Conservation (phyloP, 2,329 filamentous ascomycete genomes). For the Cryphonectria naterciae region DNA sequence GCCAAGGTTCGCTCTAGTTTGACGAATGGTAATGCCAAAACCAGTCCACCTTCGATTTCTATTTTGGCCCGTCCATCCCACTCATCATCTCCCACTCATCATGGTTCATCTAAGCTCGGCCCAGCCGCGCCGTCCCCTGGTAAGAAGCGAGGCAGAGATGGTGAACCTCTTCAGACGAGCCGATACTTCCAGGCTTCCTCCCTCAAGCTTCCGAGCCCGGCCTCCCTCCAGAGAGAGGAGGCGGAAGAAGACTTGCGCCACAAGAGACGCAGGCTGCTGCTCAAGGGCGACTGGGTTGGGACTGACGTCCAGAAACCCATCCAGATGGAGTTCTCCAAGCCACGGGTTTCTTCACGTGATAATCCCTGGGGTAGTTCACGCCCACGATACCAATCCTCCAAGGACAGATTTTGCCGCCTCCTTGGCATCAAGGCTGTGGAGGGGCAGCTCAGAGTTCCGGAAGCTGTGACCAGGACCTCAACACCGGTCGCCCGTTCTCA, state of each 20-base stretch:
- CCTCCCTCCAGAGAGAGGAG: background rate
- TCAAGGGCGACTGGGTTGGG: constrained; percentile 42
- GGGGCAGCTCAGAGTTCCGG: constrained; percentile 5
- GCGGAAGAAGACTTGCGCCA: constrained; percentile 29
- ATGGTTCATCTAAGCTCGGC: constrained; percentile 16
- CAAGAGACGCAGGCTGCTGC: constrained; percentile 38
- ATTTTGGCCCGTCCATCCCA: constrained; percentile 30
- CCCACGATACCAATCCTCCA: constrained; percentile 25
- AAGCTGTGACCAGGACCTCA: background rate
- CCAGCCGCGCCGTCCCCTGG: constrained; percentile 5
- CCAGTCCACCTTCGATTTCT: constrained; percentile 40
- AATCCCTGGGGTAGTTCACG: constrained; percentile 34
- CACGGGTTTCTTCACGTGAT: constrained; percentile 30
- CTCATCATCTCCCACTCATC: constrained; percentile 29
- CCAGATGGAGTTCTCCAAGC: constrained; percentile 35
- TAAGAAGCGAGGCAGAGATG: constrained; percentile 25
- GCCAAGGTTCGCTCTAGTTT: constrained; percentile 46
- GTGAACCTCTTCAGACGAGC: constrained; percentile 9
- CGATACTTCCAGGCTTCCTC: constrained; percentile 13
- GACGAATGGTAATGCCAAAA: constrained; percentile 35
- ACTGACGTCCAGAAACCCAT: constrained; percentile 40
- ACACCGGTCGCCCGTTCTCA: constrained; percentile 21
- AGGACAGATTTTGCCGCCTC: constrained; percentile 21
- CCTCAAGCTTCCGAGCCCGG: background rate
- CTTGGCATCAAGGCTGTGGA: constrained; percentile 17